Percentiles rank a stretch among this genome's conserved stretches.
Conservation (phyloP, 164 flowering plant species). For the Piper longum region DNA sequence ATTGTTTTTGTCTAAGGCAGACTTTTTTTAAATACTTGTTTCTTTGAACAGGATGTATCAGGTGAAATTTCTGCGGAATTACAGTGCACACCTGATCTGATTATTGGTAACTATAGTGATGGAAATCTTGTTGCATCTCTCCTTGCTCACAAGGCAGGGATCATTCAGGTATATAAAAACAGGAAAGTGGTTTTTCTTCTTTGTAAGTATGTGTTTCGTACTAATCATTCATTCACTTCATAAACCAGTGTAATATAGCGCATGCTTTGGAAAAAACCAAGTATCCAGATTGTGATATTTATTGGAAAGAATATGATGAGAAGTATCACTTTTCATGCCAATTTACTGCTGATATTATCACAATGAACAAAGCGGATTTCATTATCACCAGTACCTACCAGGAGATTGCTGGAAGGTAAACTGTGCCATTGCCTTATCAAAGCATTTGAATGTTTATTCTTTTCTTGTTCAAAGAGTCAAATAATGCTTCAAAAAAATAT, state of each 20-base stretch:
- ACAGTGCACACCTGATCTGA: slow-evolving; percentile 76
- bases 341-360: slow-evolving; percentile 89
- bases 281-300: slow-evolving; percentile 91
- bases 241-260: slow-evolving; percentile 73
- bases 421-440: slow-evolving; percentile 1
- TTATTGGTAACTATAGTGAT: slow-evolving; percentile 96
- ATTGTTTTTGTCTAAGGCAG: background rate
- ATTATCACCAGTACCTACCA: slow-evolving; percentile 97
- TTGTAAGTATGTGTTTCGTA: background rate
- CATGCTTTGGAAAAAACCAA: slow-evolving; percentile 98
- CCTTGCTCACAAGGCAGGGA: slow-evolving; percentile 69
- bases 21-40: background rate
- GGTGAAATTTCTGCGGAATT: slow-evolving; percentile 76
- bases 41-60: slow-evolving; percentile 51
- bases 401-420: slow-evolving; percentile 97
- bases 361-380: slow-evolving; percentile 94
- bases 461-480: background rate
- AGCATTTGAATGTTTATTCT: background rate
- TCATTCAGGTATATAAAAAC: slow-evolving; percentile 59
- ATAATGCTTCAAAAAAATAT: background rate
- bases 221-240: background rate
- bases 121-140: slow-evolving; percentile 96
- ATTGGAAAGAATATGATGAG: slow-evolving; percentile 87
- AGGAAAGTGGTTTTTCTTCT: background rate
- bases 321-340: slow-evolving; percentile 95